Percentiles rank a stretch among this genome's conserved stretches.
phyloP scores from a whole-genome alignment of 345 rosid species.

The Gossypium ekmanianum region DNA sequence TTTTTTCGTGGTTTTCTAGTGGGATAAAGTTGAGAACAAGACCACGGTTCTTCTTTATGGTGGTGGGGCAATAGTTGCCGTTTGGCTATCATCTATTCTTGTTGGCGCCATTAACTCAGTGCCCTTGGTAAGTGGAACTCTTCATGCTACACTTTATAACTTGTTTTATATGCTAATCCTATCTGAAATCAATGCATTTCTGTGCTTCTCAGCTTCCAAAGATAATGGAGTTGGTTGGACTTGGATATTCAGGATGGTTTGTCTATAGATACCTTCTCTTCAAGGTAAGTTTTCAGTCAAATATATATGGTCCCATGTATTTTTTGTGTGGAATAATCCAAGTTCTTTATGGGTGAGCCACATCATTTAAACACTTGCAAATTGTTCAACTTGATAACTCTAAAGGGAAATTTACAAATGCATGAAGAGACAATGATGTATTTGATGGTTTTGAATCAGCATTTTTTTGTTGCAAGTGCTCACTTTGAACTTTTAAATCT shows the following conservation, averaged over 20 bases:
- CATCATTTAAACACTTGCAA: neutral
- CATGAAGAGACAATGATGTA: neutral
- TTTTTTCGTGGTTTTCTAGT: constrained; percentile 36
- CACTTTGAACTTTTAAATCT: neutral
- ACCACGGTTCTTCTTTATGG: constrained; percentile 84
- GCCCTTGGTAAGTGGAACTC: constrained; percentile 60
- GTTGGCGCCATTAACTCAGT: constrained; percentile 94
- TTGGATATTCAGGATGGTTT: constrained; percentile 98
- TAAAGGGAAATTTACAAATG: neutral
- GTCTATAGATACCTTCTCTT: constrained; percentile 99
- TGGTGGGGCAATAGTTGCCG: constrained; percentile 90
- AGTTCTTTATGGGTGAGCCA: neutral
- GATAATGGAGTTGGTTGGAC: constrained; percentile 94
- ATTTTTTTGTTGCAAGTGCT: neutral
- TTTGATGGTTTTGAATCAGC: neutral
- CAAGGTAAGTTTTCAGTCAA: constrained; percentile 46
- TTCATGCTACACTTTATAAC: neutral
- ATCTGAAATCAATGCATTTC: constrained; percentile 11
- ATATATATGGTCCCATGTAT: neutral
- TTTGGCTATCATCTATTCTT: constrained; percentile 81
- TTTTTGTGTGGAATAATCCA: neutral
- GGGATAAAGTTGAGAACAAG: constrained; percentile 96
- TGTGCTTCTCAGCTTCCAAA: constrained; percentile 69
- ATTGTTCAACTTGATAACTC: neutral
- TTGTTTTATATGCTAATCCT: neutral